Evolutionary conservation across 768 basidiomycete genomes (phyloP), one percentile per base, ranked within the genome.

Genomic region (Lactifluus piperatus): DNA sequence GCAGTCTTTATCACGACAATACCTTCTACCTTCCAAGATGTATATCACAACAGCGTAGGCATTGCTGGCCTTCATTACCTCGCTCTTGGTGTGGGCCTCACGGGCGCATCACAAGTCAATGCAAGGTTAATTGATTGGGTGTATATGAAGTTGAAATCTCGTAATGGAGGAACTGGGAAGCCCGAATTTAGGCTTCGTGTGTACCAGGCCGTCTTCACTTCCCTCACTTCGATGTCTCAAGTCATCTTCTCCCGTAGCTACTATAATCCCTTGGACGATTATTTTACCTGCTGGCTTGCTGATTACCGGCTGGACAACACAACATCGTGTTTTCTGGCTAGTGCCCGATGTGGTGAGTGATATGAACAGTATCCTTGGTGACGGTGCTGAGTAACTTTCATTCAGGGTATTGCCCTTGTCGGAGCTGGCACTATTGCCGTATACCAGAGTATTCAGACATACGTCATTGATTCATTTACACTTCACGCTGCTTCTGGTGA

Each of bases 51-150:
- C 67, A 60, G 67, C 0, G 69, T 77, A 10, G 84, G 86, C 5
- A 82, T 85, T 50, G 75, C 81, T 0, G 84, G 86, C 0, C 69
- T 90, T 30, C 75, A 90, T 65, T 93, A 89, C 63, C 73, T 91
- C 57, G 79, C 88, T 0, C 76, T 91, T 5, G 88, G 86, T 0
- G 16, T 84, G 2, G 86, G 88, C 2, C 69, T 86, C n/a, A 66
- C 73, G 1, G 58, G 70, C 2, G 77, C 79, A 0, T 80, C 83
- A 2, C 76, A 73, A 66, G 11, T 77, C 11, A 85, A 83, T 56
- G 84, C 84, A 0, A 73, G 76, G 9, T 62, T 73, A 3, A 70
- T 88, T 71, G 88, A 91, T 68, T 69, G 65, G 47, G 66, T 86
- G 3, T 86, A 86, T 55, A 66, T 74, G 1, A 68, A 76, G 58